phyloP scores from a whole-genome alignment of 2,329 filamentous ascomycete genomes.

The Colletotrichum higginsianum region DNA sequence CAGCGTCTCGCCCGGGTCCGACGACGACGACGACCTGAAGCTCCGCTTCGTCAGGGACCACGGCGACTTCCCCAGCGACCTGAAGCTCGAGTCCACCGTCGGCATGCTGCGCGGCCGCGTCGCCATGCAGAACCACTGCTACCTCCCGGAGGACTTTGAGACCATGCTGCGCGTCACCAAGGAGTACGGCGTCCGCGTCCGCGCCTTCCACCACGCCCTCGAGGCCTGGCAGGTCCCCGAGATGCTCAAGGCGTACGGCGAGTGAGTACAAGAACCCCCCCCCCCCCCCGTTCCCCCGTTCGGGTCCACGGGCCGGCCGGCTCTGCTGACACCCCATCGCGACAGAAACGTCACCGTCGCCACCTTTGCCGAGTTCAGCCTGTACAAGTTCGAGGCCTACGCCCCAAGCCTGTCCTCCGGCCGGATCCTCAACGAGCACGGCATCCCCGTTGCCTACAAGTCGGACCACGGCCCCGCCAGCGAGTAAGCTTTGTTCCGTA shows the following conservation, averaged over 20 bases:
- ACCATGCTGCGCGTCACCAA: constrained; percentile 59
- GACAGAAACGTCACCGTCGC: constrained; percentile 57
- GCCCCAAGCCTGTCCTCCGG: constrained; percentile 57
- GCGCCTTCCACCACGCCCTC: constrained; percentile 59
- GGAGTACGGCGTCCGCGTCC: constrained; percentile 59
- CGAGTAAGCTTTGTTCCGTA: not conserved
- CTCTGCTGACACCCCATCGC: constrained; percentile 29
- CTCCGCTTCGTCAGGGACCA: constrained; percentile 35
- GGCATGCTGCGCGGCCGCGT: constrained; percentile 58
- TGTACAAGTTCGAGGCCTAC: constrained; percentile 61
- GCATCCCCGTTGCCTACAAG: constrained; percentile 60
- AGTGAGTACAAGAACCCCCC: constrained; percentile 37
- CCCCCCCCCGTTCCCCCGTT: too few relatives aligned
- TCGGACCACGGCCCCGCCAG: constrained; percentile 54
- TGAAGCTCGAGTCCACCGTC: constrained; percentile 58
- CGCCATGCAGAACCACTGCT: constrained; percentile 61
- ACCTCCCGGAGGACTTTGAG: constrained; percentile 60
- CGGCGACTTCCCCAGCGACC: constrained; percentile 49
- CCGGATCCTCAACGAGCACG: constrained; percentile 56
- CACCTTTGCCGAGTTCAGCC: constrained; percentile 58
- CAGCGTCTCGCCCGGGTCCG: constrained; percentile 42
- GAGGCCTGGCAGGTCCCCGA: constrained; percentile 58
- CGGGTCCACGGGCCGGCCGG: too few relatives aligned
- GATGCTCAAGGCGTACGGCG: constrained; percentile 55
- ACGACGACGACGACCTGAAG: constrained; percentile 46